These are phyloP conservation scores for Rhizopus delemar DNA, from an alignment of 371 early-diverging fungal species.

Conservation along the genomic window DNA sequence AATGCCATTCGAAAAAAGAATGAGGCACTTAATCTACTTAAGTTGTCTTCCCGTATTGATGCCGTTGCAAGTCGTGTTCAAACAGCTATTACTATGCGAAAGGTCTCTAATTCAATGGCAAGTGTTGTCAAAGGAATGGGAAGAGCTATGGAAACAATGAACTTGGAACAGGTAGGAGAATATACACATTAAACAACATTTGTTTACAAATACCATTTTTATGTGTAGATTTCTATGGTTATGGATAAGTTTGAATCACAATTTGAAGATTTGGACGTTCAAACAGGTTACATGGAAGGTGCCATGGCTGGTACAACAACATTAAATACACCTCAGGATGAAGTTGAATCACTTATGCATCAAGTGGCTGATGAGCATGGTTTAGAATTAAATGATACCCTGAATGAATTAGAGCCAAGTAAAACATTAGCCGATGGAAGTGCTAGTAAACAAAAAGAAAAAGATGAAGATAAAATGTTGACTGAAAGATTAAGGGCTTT, in stretches of 20 bases:
- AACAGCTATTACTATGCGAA: slow-evolving; percentile 94
- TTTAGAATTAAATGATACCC: slow-evolving; percentile 72
- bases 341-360: slow-evolving; percentile 90
- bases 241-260: slow-evolving; percentile 95
- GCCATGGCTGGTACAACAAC: slow-evolving; percentile 88
- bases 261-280: slow-evolving; percentile 93
- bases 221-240: slow-evolving; percentile 75
- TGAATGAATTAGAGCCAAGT: slow-evolving; percentile 58
- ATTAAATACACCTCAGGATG: slow-evolving; percentile 79
- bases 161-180: slow-evolving; percentile 77
- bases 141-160: slow-evolving; percentile 89
- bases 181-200: background rate
- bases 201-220: background rate
- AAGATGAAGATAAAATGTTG: slow-evolving; percentile 32
- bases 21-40: slow-evolving; percentile 84
- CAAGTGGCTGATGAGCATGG: slow-evolving; percentile 95
- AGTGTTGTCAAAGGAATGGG: slow-evolving; percentile 91
- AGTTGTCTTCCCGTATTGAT: slow-evolving; percentile 89
- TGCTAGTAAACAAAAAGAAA: slow-evolving; percentile 26
- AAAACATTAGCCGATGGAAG: slow-evolving; percentile 24
- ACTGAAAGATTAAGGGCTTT: slow-evolving; percentile 40
- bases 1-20: slow-evolving; percentile 98
- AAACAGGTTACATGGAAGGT: slow-evolving; percentile 89
- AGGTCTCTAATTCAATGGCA: slow-evolving; percentile 76
- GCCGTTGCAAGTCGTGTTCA: slow-evolving; percentile 91